Base-by-base conservation (phyloP, 805 yeast genomes). In the Myxozyma kluyveri region DNA sequence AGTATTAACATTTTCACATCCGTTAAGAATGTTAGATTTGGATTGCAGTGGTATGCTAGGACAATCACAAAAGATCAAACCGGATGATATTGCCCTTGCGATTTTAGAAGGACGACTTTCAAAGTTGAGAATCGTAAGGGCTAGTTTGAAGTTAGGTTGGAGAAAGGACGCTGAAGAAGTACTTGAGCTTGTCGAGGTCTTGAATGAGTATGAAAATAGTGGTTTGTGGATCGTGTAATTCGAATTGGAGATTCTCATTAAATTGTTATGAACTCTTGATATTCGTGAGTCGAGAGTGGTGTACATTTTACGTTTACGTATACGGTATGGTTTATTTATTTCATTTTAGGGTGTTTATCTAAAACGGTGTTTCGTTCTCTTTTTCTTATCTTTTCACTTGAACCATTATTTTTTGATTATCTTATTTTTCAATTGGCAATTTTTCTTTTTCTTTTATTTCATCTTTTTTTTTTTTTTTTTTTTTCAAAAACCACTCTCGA, bases 81-180 rank as follows among this genome's bases (percentile, higher is more conserved):
- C 98, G 0, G 85, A 88, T 61, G 97, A 91, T 67, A 72, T 93
- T 52, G 86, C 93, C 0, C 76, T 89, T 42, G 96, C 97, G 0
- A 70, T 90, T 19, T 76, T 80, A 64, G 96, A 90, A 54, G 83
- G 80, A 7, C 72, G 95, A 61, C 68, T 93, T 17, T 96, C 96
- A 0, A 59, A 72, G 36, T 72, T 93, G 64, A 75, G 76, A 55
- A 77, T 77, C 44, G 72, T 93, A 1, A 73, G 84, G 39, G 76
- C 89, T 39, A 83, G 93, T 21, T 79, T 84, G 17, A 82, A 83
- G 66, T 69, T 93, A 33, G 96, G 96, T 6, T 93, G 99, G 99
- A 66, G 64, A 44, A 66, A 71, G 47, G 71, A 74, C 23, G 75
- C 82, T 59, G 80, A 77, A 39, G 82, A 81, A 52, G 80, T 84